phyloP scores from a whole-genome alignment of 2,329 filamentous ascomycete species.

The Reticulascus tulasneorum region DNA sequence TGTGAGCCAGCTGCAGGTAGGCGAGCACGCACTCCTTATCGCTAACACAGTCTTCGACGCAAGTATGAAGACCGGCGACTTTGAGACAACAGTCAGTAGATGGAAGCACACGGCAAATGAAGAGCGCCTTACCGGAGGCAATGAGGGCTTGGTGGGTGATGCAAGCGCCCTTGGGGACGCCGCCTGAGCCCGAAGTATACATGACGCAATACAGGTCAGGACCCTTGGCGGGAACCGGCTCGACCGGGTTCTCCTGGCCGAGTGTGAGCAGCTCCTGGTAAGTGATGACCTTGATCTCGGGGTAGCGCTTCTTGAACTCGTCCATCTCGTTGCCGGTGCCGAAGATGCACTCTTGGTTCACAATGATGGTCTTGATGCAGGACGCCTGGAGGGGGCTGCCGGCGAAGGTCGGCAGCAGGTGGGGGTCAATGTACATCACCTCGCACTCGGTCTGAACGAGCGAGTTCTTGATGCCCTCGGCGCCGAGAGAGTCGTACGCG shows the following conservation, averaged over 20 bases:
- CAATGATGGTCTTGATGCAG: slow-evolving; percentile 56
- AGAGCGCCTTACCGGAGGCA: slow-evolving; percentile 54
- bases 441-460: slow-evolving; percentile 75
- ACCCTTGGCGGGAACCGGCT: slow-evolving; percentile 66
- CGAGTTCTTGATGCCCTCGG: slow-evolving; percentile 80
- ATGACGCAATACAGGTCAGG: slow-evolving; percentile 80
- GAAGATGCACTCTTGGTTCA: slow-evolving; percentile 56
- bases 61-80: slow-evolving; percentile 75
- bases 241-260: slow-evolving; percentile 64
- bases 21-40: slow-evolving; percentile 77
- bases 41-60: slow-evolving; percentile 74
- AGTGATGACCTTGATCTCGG: slow-evolving; percentile 49
- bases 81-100: neutral
- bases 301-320: slow-evolving; percentile 52
- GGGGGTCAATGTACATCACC: slow-evolving; percentile 83
- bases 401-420: slow-evolving; percentile 61
- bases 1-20: slow-evolving; percentile 92
- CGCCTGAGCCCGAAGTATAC: slow-evolving; percentile 87
- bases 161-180: slow-evolving; percentile 82
- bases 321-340: slow-evolving; percentile 48
- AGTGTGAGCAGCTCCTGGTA: slow-evolving; percentile 52
- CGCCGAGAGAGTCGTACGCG: slow-evolving; percentile 88
- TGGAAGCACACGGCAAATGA: too few species aligned
- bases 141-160: slow-evolving; percentile 77
- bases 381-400: slow-evolving; percentile 53